Percentiles rank a stretch among this genome's conserved stretches.
These are phyloP conservation scores for Rusavskia elegans DNA, from an alignment of 495 filamentous ascomycete species.

Conservation along the genomic window DNA sequence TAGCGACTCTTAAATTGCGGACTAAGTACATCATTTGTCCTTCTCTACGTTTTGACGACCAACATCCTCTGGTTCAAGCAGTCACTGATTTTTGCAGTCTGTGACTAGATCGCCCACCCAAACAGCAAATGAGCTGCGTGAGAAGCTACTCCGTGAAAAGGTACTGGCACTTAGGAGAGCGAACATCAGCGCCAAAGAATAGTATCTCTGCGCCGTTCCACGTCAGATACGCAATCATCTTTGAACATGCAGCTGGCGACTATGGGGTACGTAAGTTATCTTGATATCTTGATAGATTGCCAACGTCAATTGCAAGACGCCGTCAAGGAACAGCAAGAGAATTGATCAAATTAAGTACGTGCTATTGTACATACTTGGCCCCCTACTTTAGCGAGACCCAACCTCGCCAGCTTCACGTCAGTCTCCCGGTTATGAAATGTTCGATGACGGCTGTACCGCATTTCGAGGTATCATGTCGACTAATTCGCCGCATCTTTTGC, in stretches of 20 bases:
- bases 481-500: conserved; percentile 59
- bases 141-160: conserved; percentile 51
- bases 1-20: conserved; percentile 22
- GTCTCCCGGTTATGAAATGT: not conserved
- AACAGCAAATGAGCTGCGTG: conserved; percentile 40
- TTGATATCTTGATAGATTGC: not conserved
- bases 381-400: no score
- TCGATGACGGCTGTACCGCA: conserved; percentile 9
- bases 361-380: no score
- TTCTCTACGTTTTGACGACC: not conserved
- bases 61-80: conserved; percentile 1
- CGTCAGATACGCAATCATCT: not conserved
- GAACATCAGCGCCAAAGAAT: conserved; percentile 15
- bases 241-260: not conserved
- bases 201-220: not conserved
- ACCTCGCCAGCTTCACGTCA: no score
- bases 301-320: not conserved
- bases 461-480: conserved; percentile 31
- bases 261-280: not conserved
- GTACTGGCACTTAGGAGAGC: conserved; percentile 36
- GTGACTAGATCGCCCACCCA: conserved; percentile 14
- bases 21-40: conserved; percentile 4
- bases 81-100: not conserved
- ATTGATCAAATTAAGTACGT: no score
- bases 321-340: not conserved